A percentile compares a stretch with the other conserved stretches of the same genome.
These are phyloP conservation scores for Teratosphaeria zuluensis DNA, from an alignment of 2,329 filamentous ascomycete species.

Conservation along the genomic window DNA sequence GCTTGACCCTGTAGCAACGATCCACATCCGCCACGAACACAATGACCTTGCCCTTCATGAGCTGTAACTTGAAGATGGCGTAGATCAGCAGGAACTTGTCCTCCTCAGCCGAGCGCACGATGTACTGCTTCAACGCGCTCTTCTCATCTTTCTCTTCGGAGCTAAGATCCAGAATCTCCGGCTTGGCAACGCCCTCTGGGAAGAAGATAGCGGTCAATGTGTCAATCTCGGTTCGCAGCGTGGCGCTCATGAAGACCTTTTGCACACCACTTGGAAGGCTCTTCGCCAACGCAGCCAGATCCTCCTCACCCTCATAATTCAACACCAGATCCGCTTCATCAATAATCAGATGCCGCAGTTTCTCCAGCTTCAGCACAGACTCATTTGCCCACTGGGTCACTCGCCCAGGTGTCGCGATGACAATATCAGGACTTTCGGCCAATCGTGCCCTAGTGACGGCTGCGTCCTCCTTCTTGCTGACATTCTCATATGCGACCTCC, in stretches of 20 bases:
- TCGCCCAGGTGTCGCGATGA: conserved; percentile 83
- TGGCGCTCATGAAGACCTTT: conserved; percentile 88
- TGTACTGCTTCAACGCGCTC: conserved; percentile 73
- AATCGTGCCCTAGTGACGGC: conserved; percentile 80
- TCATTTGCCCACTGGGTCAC: conserved; percentile 69
- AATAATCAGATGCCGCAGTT: conserved; percentile 69
- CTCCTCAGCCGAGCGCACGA: conserved; percentile 88
- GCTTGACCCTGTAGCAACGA: conserved; percentile 79
- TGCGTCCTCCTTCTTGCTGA: conserved; percentile 84
- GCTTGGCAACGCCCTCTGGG: conserved; percentile 44
- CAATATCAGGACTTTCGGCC: conserved; percentile 74
- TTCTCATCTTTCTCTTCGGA: conserved; percentile 51
- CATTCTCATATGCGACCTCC: conserved; percentile 70
- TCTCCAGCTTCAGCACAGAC: conserved; percentile 59
- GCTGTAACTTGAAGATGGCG: conserved; percentile 87
- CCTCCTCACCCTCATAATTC: conserved; percentile 88
- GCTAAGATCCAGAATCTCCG: conserved; percentile 70
- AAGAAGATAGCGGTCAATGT: conserved; percentile 79
- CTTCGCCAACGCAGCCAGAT: conserved; percentile 69
- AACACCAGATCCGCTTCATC: conserved; percentile 92
- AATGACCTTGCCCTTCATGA: conserved; percentile 87
- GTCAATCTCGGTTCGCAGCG: conserved; percentile 78
- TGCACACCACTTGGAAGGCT: conserved; percentile 77
- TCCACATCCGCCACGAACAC: conserved; percentile 82
- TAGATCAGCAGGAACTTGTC: conserved; percentile 92